A percentile compares a stretch with the other conserved stretches of the same genome.
phyloP scores from a whole-genome alignment of 495 filamentous ascomycete genomes.

The Hamigera avellanea region DNA sequence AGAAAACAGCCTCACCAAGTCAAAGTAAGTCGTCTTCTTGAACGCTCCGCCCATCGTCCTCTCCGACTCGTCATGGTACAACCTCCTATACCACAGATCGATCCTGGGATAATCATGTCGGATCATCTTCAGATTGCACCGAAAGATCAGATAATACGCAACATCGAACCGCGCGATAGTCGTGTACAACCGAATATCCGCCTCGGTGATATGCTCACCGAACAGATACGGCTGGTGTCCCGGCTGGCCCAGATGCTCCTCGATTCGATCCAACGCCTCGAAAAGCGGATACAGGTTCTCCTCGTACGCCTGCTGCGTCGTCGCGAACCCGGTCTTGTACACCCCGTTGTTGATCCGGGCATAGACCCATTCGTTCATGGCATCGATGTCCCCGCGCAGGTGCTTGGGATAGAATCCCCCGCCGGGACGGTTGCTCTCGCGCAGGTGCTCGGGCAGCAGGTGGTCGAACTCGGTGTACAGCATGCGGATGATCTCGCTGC shows the following conservation, averaged over 20 bases:
- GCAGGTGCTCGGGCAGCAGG: no score
- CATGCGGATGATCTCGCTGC: no score
- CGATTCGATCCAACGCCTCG: conserved; percentile 36
- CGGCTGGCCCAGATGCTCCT: conserved; percentile 39
- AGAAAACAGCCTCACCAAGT: conserved; percentile 28
- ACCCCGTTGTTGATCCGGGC: no score
- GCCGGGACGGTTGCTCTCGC: no score
- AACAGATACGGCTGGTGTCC: conserved; percentile 49
- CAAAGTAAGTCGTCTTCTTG: conserved; percentile 56
- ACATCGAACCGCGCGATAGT: conserved; percentile 59
- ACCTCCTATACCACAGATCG: conserved; percentile 53
- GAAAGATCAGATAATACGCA: conserved; percentile 58
- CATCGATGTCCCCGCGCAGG: no score
- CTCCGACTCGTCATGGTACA: conserved; percentile 58
- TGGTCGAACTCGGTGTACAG: no score
- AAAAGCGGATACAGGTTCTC: no score
- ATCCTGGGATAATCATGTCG: conserved; percentile 57
- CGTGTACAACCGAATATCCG: conserved; percentile 53
- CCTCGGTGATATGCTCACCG: conserved; percentile 53
- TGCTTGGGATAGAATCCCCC: no score
- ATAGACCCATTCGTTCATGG: no score
- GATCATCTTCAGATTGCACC: conserved; percentile 61
- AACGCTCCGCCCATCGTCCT: conserved; percentile 43
- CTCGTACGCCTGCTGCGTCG: no score
- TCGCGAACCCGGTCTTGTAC: no score